Conservation (phyloP, 441 rosid genomes). For the Arabidopsis hybrid region DNA sequence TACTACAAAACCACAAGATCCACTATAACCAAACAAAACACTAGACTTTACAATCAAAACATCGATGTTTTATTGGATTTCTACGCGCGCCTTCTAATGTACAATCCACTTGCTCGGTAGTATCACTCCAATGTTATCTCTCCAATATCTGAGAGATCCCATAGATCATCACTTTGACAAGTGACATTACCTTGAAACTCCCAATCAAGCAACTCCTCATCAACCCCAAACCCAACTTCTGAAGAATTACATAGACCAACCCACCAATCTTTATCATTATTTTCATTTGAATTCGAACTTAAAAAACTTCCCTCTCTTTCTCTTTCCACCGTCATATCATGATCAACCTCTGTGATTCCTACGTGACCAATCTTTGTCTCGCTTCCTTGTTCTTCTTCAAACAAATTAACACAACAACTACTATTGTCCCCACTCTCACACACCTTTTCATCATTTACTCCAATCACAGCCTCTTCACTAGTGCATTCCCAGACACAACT, state of each 20-base stretch:
- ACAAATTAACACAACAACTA: conserved; percentile 30
- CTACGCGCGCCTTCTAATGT: neutral
- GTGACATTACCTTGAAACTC: conserved; percentile 39
- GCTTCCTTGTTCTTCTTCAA: conserved; percentile 29
- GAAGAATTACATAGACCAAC: conserved; percentile 30
- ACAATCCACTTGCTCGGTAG: conserved; percentile 15
- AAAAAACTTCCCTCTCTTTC: conserved; percentile 44
- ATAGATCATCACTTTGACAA: conserved; percentile 36
- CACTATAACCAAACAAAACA: conserved; percentile 35
- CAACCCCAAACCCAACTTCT: conserved; percentile 39
- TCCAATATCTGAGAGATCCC: conserved; percentile 44
- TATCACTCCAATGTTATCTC: conserved; percentile 30
- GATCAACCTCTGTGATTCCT: conserved; percentile 18
- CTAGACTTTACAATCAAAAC: conserved; percentile 29
- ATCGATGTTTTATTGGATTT: conserved; percentile 19
- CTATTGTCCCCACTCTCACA: conserved; percentile 42
- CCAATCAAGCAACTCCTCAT: conserved; percentile 53
- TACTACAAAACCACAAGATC: conserved; percentile 17
- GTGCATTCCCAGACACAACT: conserved; percentile 38
- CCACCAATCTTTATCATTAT: conserved; percentile 42
- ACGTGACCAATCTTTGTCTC: conserved; percentile 33
- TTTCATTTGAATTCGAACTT: conserved; percentile 47
- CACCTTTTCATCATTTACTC: conserved; percentile 29
- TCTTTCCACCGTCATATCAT: conserved; percentile 31
- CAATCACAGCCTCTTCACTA: conserved; percentile 29